Conservation (phyloP, 371 early-diverging fungal species). For the Encephalitozoon cuniculi region DNA sequence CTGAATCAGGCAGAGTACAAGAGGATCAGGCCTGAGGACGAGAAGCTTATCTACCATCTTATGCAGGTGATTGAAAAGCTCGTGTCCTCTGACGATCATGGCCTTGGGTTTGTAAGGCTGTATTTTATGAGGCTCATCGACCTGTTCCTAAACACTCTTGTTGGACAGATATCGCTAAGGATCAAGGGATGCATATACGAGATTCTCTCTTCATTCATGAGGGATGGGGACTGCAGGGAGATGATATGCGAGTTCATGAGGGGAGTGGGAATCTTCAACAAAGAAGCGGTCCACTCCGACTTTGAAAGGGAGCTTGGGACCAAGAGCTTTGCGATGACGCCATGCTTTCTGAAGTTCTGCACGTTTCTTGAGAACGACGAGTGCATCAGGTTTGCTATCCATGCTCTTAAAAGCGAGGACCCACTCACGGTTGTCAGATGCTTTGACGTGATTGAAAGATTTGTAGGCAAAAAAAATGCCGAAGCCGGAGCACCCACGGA, state of each 20-base stretch:
- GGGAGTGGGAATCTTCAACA: slow-evolving; percentile 16
- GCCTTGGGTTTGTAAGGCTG: slow-evolving; percentile 12
- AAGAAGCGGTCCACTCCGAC: slow-evolving; percentile 4
- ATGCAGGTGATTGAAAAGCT: slow-evolving; percentile 38
- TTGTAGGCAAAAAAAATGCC: not conserved
- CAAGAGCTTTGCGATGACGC: slow-evolving; percentile 5
- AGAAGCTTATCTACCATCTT: slow-evolving; percentile 26
- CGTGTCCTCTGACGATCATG: not conserved
- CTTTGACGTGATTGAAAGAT: slow-evolving; percentile 30
- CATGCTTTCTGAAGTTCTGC: slow-evolving; percentile 37
- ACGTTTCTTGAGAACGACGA: not conserved
- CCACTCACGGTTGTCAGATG: slow-evolving; percentile 26
- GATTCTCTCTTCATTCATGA: slow-evolving; percentile 28
- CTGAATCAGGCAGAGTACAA: slow-evolving; percentile 6
- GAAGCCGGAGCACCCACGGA: not conserved
- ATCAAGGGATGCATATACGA: slow-evolving; percentile 41
- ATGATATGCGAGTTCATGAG: slow-evolving; percentile 30
- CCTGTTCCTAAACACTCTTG: slow-evolving; percentile 29
- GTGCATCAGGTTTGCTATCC: slow-evolving; percentile 6
- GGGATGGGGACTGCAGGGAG: slow-evolving; percentile 24
- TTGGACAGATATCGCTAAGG: not conserved
- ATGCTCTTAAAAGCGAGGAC: slow-evolving; percentile 48
- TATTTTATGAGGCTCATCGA: slow-evolving; percentile 38
- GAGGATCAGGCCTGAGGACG: slow-evolving; percentile 35
- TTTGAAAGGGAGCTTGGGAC: slow-evolving; percentile 24